Evolutionary conservation across 1,284 basidiomycete genomes (phyloP).

Genomic region (Ceratobasidium sp.): DNA sequence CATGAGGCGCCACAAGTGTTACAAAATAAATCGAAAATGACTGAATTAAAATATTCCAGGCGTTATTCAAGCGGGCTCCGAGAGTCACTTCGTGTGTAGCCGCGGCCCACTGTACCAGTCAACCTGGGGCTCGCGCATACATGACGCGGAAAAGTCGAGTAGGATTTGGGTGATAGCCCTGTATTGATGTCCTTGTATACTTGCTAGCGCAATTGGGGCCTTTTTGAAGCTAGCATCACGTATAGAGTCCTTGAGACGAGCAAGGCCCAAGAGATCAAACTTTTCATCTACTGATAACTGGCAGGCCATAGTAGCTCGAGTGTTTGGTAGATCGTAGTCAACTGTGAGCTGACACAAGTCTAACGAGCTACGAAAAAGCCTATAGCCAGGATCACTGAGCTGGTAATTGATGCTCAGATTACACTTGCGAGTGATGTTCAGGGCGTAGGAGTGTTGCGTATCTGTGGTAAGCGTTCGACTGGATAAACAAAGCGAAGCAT

Average conservation of each 20-base stretch:
- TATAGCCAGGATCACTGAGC: not conserved
- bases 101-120: not conserved
- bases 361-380: not conserved
- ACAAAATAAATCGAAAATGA: not conserved
- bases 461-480: not conserved
- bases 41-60: not conserved
- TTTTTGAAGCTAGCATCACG: not conserved
- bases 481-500: constrained; percentile 25
- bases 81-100: constrained; percentile 1
- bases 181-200: constrained; percentile 6
- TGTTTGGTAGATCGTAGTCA: constrained; percentile 8
- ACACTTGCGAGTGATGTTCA: constrained; percentile 17
- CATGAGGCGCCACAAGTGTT: not conserved
- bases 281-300: not conserved
- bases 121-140: not conserved
- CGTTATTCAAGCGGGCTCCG: not conserved
- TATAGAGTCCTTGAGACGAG: not conserved
- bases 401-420: constrained; percentile 19
- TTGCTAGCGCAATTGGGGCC: not conserved
- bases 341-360: not conserved
- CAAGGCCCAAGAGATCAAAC: constrained; percentile 4
- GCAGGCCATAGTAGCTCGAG: constrained; percentile 2
- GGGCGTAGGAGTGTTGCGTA: not conserved
- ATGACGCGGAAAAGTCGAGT: not conserved
- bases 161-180: constrained; percentile 14